Evolutionary conservation across 176 grass and related monocot species (phyloP), one percentile per base, ranked within the genome.

Genomic region (Zoysia pacifica): DNA sequence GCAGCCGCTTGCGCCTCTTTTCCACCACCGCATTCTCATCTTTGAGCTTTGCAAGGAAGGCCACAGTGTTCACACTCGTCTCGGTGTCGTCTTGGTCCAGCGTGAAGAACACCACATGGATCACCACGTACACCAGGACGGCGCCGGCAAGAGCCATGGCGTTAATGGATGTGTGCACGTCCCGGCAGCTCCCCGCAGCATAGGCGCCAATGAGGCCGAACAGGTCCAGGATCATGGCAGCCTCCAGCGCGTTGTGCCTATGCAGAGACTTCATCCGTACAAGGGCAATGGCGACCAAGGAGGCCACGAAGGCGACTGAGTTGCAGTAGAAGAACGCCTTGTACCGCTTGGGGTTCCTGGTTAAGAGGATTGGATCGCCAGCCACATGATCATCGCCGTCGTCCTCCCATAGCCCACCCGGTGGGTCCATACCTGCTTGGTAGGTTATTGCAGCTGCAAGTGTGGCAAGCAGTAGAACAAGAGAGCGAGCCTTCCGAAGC

Each of bases 191-290:
- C 15, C 80, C 86, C 2, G 86, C 59, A 0, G 80, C 65, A 46
- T 78, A 88, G 3, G 86, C 86, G 6, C 75, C 76, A 59, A 88
- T 70, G 59, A 88, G 80, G 11, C 86, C 76, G 11, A 88, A 18
- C 56, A 88, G 48, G 59, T 55, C 56, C 1, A 79, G 20, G 15
- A 82, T 46, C 80, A 83, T 88, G 11, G 67, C 64, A 11, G 62
- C 55, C 50, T 70, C 37, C 6, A 88, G 60, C 49, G 54, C 43
- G 10, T 42, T n/a, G 20, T 63, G 43, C 49, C 14, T 40, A 14
- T 43, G 67, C 39, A 83, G 53, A 1, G 28, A 13, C 6, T 20
- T 64, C 1, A 60, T 43, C 38, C 35, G 62, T 0, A 88, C 64
- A 53, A 88, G 56, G 6, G 84, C 35, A 19, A 88, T 88, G 75